Percentiles rank a stretch among this genome's conserved stretches.
Evolutionary conservation across 345 rosid genomes (phyloP).

Genomic region (Populus ilicifolia): DNA sequence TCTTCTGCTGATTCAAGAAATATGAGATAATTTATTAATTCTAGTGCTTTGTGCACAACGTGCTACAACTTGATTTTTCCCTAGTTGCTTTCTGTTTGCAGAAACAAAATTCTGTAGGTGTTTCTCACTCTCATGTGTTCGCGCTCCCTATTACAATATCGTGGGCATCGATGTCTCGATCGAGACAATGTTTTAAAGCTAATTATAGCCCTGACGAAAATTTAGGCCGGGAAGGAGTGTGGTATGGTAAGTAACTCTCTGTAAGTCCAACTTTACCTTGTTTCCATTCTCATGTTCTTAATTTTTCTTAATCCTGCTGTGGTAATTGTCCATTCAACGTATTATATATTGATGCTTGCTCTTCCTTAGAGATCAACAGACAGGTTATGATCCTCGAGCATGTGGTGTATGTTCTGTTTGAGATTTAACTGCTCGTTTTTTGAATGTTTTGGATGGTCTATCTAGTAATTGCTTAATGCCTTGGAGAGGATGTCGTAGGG

Average conservation of each 20-base stretch:
- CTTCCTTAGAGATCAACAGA: not conserved
- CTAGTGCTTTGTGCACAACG: not conserved
- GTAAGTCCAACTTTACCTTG: not conserved
- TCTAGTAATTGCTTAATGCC: constrained; percentile 26
- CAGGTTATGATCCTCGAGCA: not conserved
- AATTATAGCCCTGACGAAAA: not conserved
- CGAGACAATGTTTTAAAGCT: not conserved
- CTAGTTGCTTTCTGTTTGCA: not conserved
- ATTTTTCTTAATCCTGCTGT: too few species aligned
- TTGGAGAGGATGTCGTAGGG: constrained; percentile 9
- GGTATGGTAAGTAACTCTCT: not conserved
- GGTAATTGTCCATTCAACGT: too few species aligned
- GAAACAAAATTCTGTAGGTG: not conserved
- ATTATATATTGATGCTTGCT: not conserved
- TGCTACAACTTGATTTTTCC: not conserved
- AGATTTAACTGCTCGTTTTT: not conserved
- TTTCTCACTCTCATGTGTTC: not conserved
- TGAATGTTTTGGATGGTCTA: constrained; percentile 17
- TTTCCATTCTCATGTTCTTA: too few species aligned
- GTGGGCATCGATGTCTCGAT: not conserved
- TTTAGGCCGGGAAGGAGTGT: not conserved
- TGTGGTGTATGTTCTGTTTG: not conserved
- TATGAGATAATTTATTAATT: not conserved
- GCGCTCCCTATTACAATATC: not conserved
- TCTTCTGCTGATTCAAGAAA: not conserved